phyloP scores from a whole-genome alignment of 768 basidiomycete species.

The Tephrocybe sp. region DNA sequence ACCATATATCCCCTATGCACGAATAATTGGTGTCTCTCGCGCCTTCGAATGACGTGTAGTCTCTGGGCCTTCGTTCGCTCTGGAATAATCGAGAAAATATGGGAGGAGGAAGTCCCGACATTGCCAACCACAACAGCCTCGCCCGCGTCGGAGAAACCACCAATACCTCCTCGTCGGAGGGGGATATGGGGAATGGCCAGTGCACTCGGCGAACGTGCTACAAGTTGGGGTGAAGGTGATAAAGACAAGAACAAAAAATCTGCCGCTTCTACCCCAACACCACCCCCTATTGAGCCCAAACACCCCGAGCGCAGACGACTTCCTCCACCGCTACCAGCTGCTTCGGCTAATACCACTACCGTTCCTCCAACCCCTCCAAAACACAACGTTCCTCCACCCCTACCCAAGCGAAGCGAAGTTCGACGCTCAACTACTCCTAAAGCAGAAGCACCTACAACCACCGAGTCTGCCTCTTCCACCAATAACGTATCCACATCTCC shows the following conservation, averaged over 20 bases:
- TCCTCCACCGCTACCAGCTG: conserved; percentile 28
- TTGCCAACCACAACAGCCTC: conserved; percentile 24
- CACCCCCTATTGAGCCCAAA: conserved; percentile 15
- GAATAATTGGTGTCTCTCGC: conserved; percentile 81
- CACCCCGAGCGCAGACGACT: conserved; percentile 23
- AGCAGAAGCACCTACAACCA: neutral
- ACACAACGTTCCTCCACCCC: conserved; percentile 39
- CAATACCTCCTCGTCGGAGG: conserved; percentile 59
- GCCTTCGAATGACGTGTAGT: conserved; percentile 84
- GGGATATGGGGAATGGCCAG: conserved; percentile 70
- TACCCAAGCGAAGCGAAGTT: conserved; percentile 48
- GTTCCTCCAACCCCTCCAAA: conserved; percentile 20
- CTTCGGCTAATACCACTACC: neutral
- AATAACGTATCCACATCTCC: neutral
- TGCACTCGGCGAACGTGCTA: conserved; percentile 56
- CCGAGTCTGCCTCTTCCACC: conserved; percentile 1
- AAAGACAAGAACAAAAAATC: conserved; percentile 32
- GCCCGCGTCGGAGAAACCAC: conserved; percentile 44
- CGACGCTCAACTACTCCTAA: conserved; percentile 22
- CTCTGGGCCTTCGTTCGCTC: conserved; percentile 87
- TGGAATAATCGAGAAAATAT: conserved; percentile 79
- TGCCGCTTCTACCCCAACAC: conserved; percentile 4
- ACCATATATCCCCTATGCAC: conserved; percentile 79
- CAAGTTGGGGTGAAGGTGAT: conserved; percentile 50
- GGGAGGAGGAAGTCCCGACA: conserved; percentile 75